Evolutionary conservation across 441 rosid species (phyloP).

Genomic region (Raphanus hybrid): DNA sequence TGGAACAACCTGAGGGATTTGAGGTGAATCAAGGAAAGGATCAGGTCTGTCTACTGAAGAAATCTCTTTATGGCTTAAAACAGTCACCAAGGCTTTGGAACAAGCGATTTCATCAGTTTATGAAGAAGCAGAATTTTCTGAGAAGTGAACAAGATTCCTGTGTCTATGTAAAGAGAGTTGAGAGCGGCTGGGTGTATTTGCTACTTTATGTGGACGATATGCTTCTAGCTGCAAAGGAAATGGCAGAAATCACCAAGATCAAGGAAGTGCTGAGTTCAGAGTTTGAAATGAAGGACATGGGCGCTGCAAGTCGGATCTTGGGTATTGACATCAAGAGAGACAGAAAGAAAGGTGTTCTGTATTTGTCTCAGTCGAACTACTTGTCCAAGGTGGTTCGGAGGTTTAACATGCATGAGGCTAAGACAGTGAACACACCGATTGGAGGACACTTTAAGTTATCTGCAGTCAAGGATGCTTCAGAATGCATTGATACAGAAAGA

Average conservation of each 20-base stretch:
- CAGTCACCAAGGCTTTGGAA: not conserved
- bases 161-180: not conserved
- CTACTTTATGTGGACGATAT: not conserved
- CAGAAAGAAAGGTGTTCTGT: not conserved
- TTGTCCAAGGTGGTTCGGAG: not conserved
- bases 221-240: not conserved
- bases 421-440: not conserved
- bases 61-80: not conserved
- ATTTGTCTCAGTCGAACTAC: not conserved
- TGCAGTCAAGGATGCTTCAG: not conserved
- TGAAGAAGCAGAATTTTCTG: not conserved
- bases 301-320: not conserved
- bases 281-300: slow-evolving; percentile 8
- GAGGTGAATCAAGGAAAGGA: not conserved
- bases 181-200: not conserved
- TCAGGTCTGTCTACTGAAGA: not conserved
- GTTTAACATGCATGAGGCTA: not conserved
- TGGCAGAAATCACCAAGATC: not conserved
- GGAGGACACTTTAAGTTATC: not conserved
- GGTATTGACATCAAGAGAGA: not conserved
- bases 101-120: not conserved
- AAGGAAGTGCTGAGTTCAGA: not conserved
- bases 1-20: not conserved
- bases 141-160: not conserved
- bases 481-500: not conserved